Percentiles rank a stretch among this genome's conserved stretches.
These are phyloP conservation scores for Ettlia oleoabundans DNA, from an alignment of 139 green algal species.

Conservation along the genomic window DNA sequence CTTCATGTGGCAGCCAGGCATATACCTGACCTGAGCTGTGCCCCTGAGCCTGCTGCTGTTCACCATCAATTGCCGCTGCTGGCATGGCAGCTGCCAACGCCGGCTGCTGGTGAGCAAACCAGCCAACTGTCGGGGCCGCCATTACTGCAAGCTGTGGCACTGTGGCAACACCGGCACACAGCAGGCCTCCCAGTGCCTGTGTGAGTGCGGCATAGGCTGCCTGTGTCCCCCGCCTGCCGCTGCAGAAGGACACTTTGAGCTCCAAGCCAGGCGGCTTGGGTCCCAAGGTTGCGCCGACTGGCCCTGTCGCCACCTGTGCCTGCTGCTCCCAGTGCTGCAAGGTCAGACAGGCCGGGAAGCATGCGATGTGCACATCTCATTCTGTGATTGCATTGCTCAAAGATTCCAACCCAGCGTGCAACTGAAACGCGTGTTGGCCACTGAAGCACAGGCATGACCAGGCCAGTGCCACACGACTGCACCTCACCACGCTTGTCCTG, in stretches of 20 bases:
- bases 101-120: slow-evolving; percentile 3
- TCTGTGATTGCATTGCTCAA: background rate
- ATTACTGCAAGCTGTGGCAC: slow-evolving; percentile 17
- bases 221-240: background rate
- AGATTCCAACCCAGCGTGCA: too few species aligned
- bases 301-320: background rate
- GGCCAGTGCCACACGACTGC: background rate
- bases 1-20: slow-evolving; percentile 76
- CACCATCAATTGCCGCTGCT: background rate
- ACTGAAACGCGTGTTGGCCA: too few species aligned
- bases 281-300: background rate
- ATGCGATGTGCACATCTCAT: background rate
- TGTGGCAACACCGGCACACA: slow-evolving; percentile 57
- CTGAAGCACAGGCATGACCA: background rate
- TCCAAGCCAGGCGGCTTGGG: background rate
- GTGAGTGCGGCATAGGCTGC: slow-evolving; percentile 58
- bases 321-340: slow-evolving; percentile 30
- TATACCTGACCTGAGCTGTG: slow-evolving; percentile 52
- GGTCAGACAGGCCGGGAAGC: background rate
- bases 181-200: slow-evolving; percentile 64
- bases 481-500: background rate
- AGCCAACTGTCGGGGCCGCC: slow-evolving; percentile 18
- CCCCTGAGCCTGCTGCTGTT: background rate
- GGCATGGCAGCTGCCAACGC: background rate
- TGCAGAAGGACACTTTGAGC: background rate